phyloP scores from a whole-genome alignment of 2,329 filamentous ascomycete genomes.

The Chrysosporium keratinophilum region DNA sequence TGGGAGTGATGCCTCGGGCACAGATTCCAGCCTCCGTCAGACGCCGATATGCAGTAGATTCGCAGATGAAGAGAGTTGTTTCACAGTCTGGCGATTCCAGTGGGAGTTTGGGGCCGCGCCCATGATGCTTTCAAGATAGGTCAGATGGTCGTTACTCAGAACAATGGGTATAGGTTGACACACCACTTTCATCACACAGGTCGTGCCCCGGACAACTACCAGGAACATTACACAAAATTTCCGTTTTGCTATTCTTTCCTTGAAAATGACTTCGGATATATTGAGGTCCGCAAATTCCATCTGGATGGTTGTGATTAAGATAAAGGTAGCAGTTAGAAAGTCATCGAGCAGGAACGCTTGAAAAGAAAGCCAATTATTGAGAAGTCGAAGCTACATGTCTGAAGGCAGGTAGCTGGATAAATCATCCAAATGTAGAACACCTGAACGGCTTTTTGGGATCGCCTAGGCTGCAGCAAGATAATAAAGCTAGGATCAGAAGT shows the following conservation, averaged over 20 bases:
- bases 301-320: too few species aligned
- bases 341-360: too few species aligned
- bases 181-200: slow-evolving; percentile 14
- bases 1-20: slow-evolving; percentile 11
- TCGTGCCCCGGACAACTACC: slow-evolving; percentile 6
- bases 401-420: too few species aligned
- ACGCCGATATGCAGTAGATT: slow-evolving; percentile 9
- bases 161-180: neutral
- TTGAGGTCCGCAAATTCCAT: slow-evolving; percentile 5
- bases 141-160: neutral
- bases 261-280: slow-evolving; percentile 9
- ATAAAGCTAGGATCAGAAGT: too few species aligned
- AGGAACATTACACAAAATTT: slow-evolving; percentile 10
- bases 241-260: neutral
- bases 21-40: slow-evolving; percentile 10
- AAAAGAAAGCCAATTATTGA: too few species aligned
- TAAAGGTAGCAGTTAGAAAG: too few species aligned
- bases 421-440: too few species aligned
- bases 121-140: slow-evolving; percentile 8
- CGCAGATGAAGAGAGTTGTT: neutral
- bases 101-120: neutral
- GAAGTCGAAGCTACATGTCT: too few species aligned
- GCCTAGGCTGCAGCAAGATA: too few species aligned
- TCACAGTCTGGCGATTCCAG: neutral
- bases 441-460: too few species aligned